Percentiles rank a stretch among this genome's conserved stretches.
Evolutionary conservation across 345 rosid species (phyloP).

Genomic region (Raphanus raphanistrum): DNA sequence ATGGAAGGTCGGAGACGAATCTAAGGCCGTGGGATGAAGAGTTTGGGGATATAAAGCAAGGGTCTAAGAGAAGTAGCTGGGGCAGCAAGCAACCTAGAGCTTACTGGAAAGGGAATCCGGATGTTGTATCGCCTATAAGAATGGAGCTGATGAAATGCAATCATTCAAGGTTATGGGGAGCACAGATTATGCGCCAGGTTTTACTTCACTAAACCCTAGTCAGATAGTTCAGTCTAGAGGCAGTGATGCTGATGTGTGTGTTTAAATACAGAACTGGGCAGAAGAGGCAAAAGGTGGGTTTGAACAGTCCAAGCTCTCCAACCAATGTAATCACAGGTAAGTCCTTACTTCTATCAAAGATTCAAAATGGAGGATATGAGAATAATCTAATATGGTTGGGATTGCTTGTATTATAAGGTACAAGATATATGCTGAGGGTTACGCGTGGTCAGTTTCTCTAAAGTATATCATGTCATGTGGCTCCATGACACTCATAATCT

Average conservation of each 20-base stretch:
- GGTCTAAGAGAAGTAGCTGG: slow-evolving; percentile 66
- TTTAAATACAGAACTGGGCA: slow-evolving; percentile 60
- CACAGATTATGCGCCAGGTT: slow-evolving; percentile 79
- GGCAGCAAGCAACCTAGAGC: slow-evolving; percentile 53
- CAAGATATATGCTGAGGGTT: slow-evolving; percentile 96
- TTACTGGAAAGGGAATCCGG: slow-evolving; percentile 92
- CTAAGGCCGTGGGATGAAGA: slow-evolving; percentile 75
- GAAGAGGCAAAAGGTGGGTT: slow-evolving; percentile 72
- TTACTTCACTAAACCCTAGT: too few relatives aligned
- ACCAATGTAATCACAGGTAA: slow-evolving; percentile 77
- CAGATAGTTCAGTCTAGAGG: not conserved
- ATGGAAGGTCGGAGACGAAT: slow-evolving; percentile 85
- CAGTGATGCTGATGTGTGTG: not conserved
- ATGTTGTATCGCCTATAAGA: slow-evolving; percentile 68
- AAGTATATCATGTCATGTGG: slow-evolving; percentile 90
- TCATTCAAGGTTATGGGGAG: slow-evolving; percentile 65
- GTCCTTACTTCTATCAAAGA: slow-evolving; percentile 1
- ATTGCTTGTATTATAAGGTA: slow-evolving; percentile 50
- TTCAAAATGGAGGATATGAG: not conserved
- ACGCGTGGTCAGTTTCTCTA: slow-evolving; percentile 94
- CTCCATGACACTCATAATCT: slow-evolving; percentile 69
- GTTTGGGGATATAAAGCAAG: slow-evolving; percentile 70
- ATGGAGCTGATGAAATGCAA: slow-evolving; percentile 63
- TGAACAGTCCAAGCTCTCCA: slow-evolving; percentile 69
- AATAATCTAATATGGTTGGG: slow-evolving; percentile 8